Base-by-base conservation (phyloP, 768 basidiomycete genomes). In the Suillus plorans region DNA sequence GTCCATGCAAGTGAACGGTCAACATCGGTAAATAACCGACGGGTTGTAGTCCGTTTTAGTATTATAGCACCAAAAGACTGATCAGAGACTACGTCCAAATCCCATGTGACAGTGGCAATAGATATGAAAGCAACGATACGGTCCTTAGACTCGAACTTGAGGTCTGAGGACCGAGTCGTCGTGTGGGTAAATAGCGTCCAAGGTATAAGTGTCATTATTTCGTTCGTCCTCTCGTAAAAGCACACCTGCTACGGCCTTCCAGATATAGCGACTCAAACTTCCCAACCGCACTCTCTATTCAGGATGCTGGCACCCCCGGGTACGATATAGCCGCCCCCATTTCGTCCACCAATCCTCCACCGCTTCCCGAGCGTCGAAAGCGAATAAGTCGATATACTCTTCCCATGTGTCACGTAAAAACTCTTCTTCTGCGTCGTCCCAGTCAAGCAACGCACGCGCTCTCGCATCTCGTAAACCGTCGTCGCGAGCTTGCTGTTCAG, bases 301-400 rank as follows among this genome's bases (percentile, higher is more conserved):
- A 60, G 28, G 18, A 31, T 25, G 34, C 64, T 61, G 9, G 41
- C 4, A 18, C 18, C 28, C 10, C 9, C 14, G 64, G 59, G 13
- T 62, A 28, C 18, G 53, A 59, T 62, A 68, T 61, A 20, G 64
- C 64, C 6, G 55, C 66, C 85, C 85, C 83, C 81, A 85, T 50
- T 80, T 83, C 3, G 81, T 81, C 86, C 86, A 89, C 85, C 86
- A 89, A 71, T 87, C 85, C 62, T 85, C 84, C 28, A 84, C 86
- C 52, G 77, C 79, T 64, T 89, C 86, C 25, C 74, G 77, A 5
- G 85, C 80, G 65, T 85, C 80, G 69, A 85, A 83, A 12, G 76
- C 72, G 60, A 80, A 83, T 64, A 86, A 67, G 39, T 79, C 78
- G 63, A 86, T 72, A 65, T 85, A 82, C 36, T 80, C 79, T 63